Evolutionary conservation across 2,329 filamentous ascomycete genomes (phyloP).

Genomic region (Sclerotinia trifoliorum): DNA sequence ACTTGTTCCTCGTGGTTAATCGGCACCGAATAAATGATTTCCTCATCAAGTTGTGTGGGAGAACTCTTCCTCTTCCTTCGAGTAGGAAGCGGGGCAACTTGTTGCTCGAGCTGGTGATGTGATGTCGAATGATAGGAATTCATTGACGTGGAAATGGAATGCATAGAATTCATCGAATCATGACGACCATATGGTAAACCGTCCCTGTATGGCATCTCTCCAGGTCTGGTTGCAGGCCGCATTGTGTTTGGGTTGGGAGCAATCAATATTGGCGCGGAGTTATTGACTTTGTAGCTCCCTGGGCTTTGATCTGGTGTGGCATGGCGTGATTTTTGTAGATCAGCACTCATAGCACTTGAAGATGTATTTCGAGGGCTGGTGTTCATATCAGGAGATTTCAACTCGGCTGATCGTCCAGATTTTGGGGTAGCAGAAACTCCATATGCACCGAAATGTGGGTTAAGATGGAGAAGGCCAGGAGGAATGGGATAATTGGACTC

Average conservation of each 20-base stretch:
- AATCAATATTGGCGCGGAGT: conserved; percentile 30
- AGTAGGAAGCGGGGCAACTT: background rate
- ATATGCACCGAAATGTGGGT: conserved; percentile 32
- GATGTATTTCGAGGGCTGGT: conserved; percentile 27
- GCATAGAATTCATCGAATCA: conserved; percentile 30
- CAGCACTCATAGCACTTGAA: conserved; percentile 27
- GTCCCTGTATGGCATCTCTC: conserved; percentile 22
- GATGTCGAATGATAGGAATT: conserved; percentile 26
- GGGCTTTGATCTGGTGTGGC: conserved; percentile 23
- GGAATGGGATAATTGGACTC: conserved; percentile 29
- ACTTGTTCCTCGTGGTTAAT: conserved; percentile 39
- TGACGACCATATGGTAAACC: conserved; percentile 26
- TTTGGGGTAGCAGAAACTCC: conserved; percentile 33
- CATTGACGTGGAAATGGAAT: conserved; percentile 32
- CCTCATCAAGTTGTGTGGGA: conserved; percentile 23
- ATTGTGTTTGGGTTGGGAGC: conserved; percentile 32
- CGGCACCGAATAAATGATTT: conserved; percentile 24
- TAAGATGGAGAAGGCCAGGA: conserved; percentile 14
- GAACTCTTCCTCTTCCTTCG: conserved; percentile 34
- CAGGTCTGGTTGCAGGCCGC: conserved; percentile 26
- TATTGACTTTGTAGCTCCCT: conserved; percentile 24
- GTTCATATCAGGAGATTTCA: conserved; percentile 30
- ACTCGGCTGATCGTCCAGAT: conserved; percentile 24
- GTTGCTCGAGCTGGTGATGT: conserved; percentile 22
- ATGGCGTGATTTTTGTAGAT: conserved; percentile 26